Percentiles rank a stretch among this genome's conserved stretches.
phyloP scores from a whole-genome alignment of 495 filamentous ascomycete species.

The Xylaria acuta region DNA sequence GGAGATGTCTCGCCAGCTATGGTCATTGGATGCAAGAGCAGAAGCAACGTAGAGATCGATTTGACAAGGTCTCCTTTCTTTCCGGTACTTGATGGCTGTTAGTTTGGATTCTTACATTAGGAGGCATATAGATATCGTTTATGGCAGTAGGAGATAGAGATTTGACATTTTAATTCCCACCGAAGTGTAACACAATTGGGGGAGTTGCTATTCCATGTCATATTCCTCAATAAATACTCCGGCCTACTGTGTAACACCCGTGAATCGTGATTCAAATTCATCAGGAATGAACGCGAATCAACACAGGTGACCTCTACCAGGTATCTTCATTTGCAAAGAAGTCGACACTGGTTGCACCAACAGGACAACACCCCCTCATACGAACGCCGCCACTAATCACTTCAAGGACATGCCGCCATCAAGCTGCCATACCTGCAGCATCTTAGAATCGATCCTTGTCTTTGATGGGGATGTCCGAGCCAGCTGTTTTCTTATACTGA shows the following conservation, averaged over 20 bases:
- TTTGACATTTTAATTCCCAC: not conserved
- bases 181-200: not conserved
- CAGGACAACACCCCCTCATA: not conserved
- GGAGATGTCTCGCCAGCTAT: no score
- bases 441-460: constrained; percentile 57
- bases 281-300: not conserved
- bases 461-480: constrained; percentile 67
- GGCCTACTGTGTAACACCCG: not conserved
- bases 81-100: not conserved
- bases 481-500: constrained; percentile 66
- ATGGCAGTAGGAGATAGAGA: not conserved
- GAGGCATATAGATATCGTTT: not conserved
- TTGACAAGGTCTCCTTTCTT: not conserved
- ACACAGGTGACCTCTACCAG: not conserved
- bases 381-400: not conserved
- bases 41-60: not conserved
- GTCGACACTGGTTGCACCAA: not conserved
- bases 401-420: not conserved
- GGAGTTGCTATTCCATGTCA: not conserved
- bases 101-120: not conserved
- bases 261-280: not conserved
- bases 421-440: not conserved
- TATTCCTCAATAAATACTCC: not conserved
- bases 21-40: not conserved
- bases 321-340: not conserved